Evolutionary conservation across 371 early-diverging fungal species (phyloP), one percentile per base, ranked within the genome.

Genomic region (Cokeromyces recurvatus): DNA sequence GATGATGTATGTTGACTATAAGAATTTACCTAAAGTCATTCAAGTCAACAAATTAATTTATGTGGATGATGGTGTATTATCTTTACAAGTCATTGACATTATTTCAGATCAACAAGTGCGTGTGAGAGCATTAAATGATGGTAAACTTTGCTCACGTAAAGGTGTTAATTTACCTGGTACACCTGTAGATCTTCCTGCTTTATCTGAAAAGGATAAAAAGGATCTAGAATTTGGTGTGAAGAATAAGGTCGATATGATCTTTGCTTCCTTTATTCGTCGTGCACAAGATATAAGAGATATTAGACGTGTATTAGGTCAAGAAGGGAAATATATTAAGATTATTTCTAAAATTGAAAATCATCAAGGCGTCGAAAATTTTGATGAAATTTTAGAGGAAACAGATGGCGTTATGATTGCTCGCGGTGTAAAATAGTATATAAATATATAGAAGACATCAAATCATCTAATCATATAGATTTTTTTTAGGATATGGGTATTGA

Each of bases 381-480:
- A 95, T 59, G 97, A 93, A 55, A 99, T 99, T 55, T 69, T 97
- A 24, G 69, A 59, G 21, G 94, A 82, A 39, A 87, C 97, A 11
- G 99, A 99, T 76, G 99, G 97, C 46, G 82, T 99, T 48, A 98
- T 99, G 99, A 87, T 99, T 43, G 99, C 99, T 31, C 87, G 99
- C 62, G 99, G 99, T 43, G 67, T 66, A 62, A 53, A 59, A 48
- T 17, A 32, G 15, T 38, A 16, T 19, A 38, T 9, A 25, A 11
- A 19, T 45, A 29, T 15, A 25, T 42, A 27, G 12, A 25, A n/a
- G n/a, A n/a, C n/a, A n/a, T n/a, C n/a, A n/a, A 3, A 16, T 12
- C 16, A 9, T 12, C 20, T 38, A 16, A n/a, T 19, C 20, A 9
- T 0, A 2, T 37, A 15, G 12, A 37, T 37, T 4, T 21, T 29